Base-by-base conservation (phyloP, 805 yeast genomes). In the Lachancea sp. region DNA sequence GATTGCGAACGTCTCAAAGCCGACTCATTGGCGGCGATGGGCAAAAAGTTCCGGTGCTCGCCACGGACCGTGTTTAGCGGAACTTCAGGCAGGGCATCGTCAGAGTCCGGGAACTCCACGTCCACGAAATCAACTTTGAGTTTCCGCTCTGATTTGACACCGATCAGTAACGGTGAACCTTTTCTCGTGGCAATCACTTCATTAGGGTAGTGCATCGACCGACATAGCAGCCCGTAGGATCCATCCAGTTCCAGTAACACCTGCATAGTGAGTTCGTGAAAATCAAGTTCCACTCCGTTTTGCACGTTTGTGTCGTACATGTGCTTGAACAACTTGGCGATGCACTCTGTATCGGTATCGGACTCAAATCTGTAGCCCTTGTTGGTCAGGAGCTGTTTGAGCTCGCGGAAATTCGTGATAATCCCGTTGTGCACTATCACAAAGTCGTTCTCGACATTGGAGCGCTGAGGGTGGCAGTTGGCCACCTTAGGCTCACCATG, bases 81-180 rank as follows among this genome's bases (percentile, higher is more conserved):
- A 29, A 54, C 51, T 24, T 61, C 65, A 20, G 62, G 59, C 37
- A 48, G 60, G 28, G 56, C 58, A 17, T 63, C 67, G 18, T 69
- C 65, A 44, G 64, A 65, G 50, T 84, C 95, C 32, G 94, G 92
- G 72, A 90, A 92, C 68, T 92, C 98, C 41, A 92, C 96, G 63
- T 92, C 99, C 42, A 92, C 97, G 58, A 92, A 89, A 64, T 92
- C 99, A 51, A 90, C 97, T 69, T 90, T 92, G 65, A 92, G 78
- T 63, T 88, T 90, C 65, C 79, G 83, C 60, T 89, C 95, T 38
- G 97, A 86, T 71, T 88, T 92, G 52, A 92, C 97, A 69, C 99
- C 99, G 49, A 92, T 86, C 58, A 92, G 76, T 60, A 92, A 72
- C 17, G 99, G 99, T 36, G 97, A 89, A 57, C 99, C 99, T 67